Evolutionary conservation across 2,329 filamentous ascomycete species (phyloP), one percentile per base, ranked within the genome.

Genomic region (Ophiocordyceps camponoti-leonardi): DNA sequence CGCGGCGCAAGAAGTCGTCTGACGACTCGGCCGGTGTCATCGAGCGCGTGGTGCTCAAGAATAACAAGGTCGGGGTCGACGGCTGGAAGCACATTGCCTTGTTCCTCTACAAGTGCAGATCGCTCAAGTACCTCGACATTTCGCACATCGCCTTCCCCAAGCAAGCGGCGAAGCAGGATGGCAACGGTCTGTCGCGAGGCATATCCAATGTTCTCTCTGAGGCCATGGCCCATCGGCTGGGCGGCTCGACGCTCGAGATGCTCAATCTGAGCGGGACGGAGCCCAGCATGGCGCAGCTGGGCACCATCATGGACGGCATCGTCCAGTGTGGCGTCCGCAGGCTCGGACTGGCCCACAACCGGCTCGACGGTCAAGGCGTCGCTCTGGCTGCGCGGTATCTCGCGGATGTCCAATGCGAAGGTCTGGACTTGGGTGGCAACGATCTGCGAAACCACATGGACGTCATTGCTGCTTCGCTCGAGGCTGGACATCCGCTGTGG

Each of bases 1-100:
- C 68, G 46, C 72, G 69, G 54, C 72, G 68, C 48, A 67, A 68
- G 46, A 75, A 66, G 54, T 66, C 63, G 19, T 48, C 60, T 1
- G 62, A 65, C 13, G 64, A 70, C 2, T 71, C 75, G 44, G 75
- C 77, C 43, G 87, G 87, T 16, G 78, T 93, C 1, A 77, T 96
- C 5, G 87, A 95, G 64, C 83, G 86, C 49, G 66, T 98, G 7
- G 83, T 86, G 2, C 64, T 98, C 40, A 94, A 93, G 64, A 86
- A 93, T 63, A 96, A 96, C 58, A 90, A 87, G 55, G 81, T 96
- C 48, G 83, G 86, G 0, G 69, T 72, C 1, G 83, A 93, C 50
- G 92, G 90, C 16, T 98, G 92, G 92, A 87, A 82, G 55, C 79
- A 96, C 58, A 79, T 96, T 47, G 83, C 82, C 39, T 68, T 94